Conservation (phyloP, 495 filamentous ascomycete species). For the Endocarpon pusillum region DNA sequence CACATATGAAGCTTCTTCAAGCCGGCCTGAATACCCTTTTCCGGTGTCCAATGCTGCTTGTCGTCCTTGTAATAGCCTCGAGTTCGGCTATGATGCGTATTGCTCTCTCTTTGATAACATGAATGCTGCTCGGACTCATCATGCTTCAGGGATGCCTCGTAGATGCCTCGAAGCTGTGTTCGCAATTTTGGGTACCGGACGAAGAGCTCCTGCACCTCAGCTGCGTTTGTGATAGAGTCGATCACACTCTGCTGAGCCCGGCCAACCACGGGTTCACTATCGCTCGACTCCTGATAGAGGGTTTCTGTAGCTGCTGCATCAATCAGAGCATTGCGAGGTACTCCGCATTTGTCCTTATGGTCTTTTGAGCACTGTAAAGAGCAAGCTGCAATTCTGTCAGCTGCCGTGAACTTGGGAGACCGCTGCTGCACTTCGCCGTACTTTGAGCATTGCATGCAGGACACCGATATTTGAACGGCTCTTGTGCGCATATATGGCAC, state of each 20-base stretch:
- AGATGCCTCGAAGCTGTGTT: slow-evolving; percentile 31
- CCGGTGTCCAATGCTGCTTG: slow-evolving; percentile 25
- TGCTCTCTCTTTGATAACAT: slow-evolving; percentile 27
- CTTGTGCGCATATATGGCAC: slow-evolving; percentile 42
- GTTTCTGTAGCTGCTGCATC: slow-evolving; percentile 10
- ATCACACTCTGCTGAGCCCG: slow-evolving; percentile 14
- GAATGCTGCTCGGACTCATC: slow-evolving; percentile 8
- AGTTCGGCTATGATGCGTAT: slow-evolving; percentile 17
- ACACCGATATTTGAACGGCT: slow-evolving; percentile 48
- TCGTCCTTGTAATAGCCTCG: slow-evolving; percentile 3
- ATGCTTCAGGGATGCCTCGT: slow-evolving; percentile 26
- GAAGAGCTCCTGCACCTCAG: slow-evolving; percentile 34
- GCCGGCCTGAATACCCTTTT: slow-evolving; percentile 29
- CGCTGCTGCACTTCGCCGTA: too few species aligned
- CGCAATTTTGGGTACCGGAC: slow-evolving; percentile 32
- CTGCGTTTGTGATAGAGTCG: slow-evolving; percentile 19
- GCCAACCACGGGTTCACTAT: not conserved
- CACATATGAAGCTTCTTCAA: slow-evolving; percentile 17
- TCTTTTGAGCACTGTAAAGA: slow-evolving; percentile 49
- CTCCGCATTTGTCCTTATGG: slow-evolving; percentile 26
- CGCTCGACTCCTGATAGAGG: not conserved
- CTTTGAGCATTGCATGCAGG: slow-evolving; percentile 42
- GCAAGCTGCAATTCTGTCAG: slow-evolving; percentile 32
- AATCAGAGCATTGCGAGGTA: slow-evolving; percentile 4
- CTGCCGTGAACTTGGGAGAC: too few species aligned